Percentiles rank a stretch among this genome's conserved stretches.
Conservation (phyloP, 129 eudicot species). For the Solidago caesia region DNA sequence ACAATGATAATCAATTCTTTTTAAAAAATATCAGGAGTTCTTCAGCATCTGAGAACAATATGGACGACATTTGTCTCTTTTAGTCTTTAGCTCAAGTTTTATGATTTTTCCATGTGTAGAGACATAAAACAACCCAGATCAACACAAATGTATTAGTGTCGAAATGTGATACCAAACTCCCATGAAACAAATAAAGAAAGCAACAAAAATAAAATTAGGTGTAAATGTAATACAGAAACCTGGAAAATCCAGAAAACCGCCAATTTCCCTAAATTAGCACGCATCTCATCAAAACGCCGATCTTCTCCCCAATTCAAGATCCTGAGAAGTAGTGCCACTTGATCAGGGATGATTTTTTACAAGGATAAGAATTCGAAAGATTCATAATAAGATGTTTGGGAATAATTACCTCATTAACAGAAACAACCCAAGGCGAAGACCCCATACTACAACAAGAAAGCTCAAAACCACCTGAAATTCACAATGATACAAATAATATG, state of each 20-base stretch:
- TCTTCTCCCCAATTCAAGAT: conserved; percentile 99
- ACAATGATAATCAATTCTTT: too few relatives aligned
- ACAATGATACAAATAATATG: conserved; percentile 9
- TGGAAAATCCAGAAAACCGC: conserved; percentile 91
- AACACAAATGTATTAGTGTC: too few relatives aligned
- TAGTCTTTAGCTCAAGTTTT: too few relatives aligned
- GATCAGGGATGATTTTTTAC: neutral
- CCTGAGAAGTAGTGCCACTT: conserved; percentile 38
- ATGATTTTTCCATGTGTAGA: too few relatives aligned
- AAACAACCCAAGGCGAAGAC: conserved; percentile 88
- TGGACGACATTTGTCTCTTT: too few relatives aligned
- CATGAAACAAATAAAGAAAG: neutral
- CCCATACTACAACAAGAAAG: conserved; percentile 76
- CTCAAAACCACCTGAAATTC: conserved; percentile 73
- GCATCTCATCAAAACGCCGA: conserved; percentile 93
- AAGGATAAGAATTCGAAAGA: neutral
- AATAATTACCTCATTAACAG: conserved; percentile 71
- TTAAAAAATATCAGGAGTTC: too few relatives aligned
- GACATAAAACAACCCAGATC: too few relatives aligned
- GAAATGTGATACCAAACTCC: too few relatives aligned
- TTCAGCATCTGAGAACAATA: too few relatives aligned
- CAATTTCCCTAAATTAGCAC: conserved; percentile 72
- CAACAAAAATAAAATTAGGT: neutral
- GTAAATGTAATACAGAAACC: conserved; percentile 37
- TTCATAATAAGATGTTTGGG: neutral